Base-by-base conservation (phyloP, 305 asterid species). In the Fraxinus nigra region DNA sequence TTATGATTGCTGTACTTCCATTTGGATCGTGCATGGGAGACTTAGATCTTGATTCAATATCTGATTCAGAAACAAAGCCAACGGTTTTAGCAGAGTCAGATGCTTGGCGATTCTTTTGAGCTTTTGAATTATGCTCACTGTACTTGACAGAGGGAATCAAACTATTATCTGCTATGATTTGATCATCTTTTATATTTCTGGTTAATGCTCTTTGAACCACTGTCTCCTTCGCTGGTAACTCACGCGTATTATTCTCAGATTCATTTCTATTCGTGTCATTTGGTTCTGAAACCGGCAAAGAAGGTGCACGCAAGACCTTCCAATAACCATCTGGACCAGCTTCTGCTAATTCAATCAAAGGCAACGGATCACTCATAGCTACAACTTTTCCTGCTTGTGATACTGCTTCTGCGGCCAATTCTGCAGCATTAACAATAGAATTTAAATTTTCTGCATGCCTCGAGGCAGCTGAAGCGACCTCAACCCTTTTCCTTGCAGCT, bases 341-440 rank as follows among this genome's bases (percentile, higher is more conserved):
- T 87, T 90, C 92, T 22, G 89, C 94, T 77, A 95, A 87, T 78
- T 91, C 88, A 74, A 84, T 88, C 86, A 95, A 84, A 51, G 95
- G 87, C 88, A 95, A 88, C 56, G 98, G 97, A 85, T 97, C 94
- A 30, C 89, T 90, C 89, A 97, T 87, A 14, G 97, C 87, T 37
- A 92, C 98, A 92, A 95, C 88, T 88, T 89, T 94, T 81, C 98
- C 99, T 73, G 97, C 94, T 84, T 95, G 99, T 80, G 97, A 90
- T 76, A 97, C 98, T 7, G 99, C 99, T 86, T 93, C 98, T 78
- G 98, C 93, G 78, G 99, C 97, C 87, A 97, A 89, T 90, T 93
- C 99, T 20, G 99, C 98, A 56, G 99, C 98, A 84, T 92, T 93
- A 5, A 95, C 91, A 86, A 97, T 92, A 48, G 99, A 94, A 82